These are phyloP conservation scores for Candida jianshihensis DNA, from an alignment of 805 yeast genomes.

Conservation along the genomic window DNA sequence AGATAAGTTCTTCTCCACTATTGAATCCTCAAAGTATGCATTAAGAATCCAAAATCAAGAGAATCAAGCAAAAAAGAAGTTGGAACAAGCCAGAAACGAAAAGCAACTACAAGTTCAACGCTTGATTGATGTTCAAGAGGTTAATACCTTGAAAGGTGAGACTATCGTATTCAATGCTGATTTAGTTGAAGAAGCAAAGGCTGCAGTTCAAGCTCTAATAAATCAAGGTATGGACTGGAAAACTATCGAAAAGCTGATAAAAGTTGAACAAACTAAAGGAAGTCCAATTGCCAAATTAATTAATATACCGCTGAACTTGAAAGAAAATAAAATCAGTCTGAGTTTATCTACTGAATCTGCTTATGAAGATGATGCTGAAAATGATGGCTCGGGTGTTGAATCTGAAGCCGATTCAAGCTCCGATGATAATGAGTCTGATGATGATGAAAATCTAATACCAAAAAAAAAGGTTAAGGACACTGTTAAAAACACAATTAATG, in stretches of 20 bases:
- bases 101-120: conserved; percentile 63
- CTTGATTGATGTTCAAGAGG: conserved; percentile 53
- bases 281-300: conserved; percentile 59
- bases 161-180: conserved; percentile 64
- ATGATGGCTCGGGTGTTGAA: conserved; percentile 23
- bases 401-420: conserved; percentile 22
- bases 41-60: conserved; percentile 71
- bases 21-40: conserved; percentile 76
- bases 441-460: conserved; percentile 16
- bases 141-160: conserved; percentile 64
- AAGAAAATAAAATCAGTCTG: conserved; percentile 58
- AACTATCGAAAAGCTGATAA: conserved; percentile 70
- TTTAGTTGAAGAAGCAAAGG: conserved; percentile 63
- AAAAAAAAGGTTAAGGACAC: conserved; percentile 6
- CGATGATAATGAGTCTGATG: conserved; percentile 19
- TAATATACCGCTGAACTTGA: conserved; percentile 60
- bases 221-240: conserved; percentile 93
- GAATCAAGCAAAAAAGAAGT: conserved; percentile 62
- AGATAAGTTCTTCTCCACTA: conserved; percentile 76
- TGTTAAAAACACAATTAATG: conserved; percentile 28
- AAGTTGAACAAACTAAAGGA: conserved; percentile 60
- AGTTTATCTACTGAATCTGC: conserved; percentile 41
- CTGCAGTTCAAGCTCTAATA: conserved; percentile 56
- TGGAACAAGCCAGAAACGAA: conserved; percentile 70
- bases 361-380: conserved; percentile 27